Base-by-base conservation (phyloP, 1,139 yeast species). In the Yamadazyma songkhlaensis region DNA sequence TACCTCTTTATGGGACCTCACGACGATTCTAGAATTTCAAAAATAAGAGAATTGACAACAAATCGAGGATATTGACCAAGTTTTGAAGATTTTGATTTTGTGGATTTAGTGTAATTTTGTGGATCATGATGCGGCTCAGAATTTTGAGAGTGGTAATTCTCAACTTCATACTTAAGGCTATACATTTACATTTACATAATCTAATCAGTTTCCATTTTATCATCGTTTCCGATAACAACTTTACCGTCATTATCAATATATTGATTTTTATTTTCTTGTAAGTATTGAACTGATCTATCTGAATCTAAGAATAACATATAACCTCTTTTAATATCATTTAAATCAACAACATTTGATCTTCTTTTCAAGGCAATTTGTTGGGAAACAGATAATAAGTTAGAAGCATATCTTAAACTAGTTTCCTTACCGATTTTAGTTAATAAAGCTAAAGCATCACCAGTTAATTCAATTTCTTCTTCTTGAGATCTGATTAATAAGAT, bases 381-480 rank as follows among this genome's bases (percentile, higher is more conserved):
- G 23, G 97, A 76, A 10, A 92, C 96, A 7, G 96, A 74, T 43
- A 92, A 87, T 61, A 92, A 77, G 62, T 94, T 94, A 27, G 96
- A 74, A 10, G 97, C 94, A 60, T 94, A 94, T 56, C 99, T 80
- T 57, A 94, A 77, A 57, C 94, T 83, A 4, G 97, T 87, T 59
- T 94, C 97, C 48, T 78, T 77, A 10, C 97, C 97, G 50, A 90
- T 89, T 62, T 90, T 90, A 23, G 97, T 88, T 51, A 94, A 77
- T 51, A 92, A 72, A 32, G 88, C 95, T 48, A 92, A 72, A 0
- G 97, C 97, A 59, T 90, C 97, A 4, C 76, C 72, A 20, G 81
- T 65, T 47, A 92, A 70, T 50, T 88, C 96, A 33, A 87, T 94
- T 62, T 92, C 98, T 62, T 94, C 99, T 59, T 92, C 98, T 51